Evolutionary conservation across 495 filamentous ascomycete genomes (phyloP).

Genomic region (Lasiosphaeria miniovina): DNA sequence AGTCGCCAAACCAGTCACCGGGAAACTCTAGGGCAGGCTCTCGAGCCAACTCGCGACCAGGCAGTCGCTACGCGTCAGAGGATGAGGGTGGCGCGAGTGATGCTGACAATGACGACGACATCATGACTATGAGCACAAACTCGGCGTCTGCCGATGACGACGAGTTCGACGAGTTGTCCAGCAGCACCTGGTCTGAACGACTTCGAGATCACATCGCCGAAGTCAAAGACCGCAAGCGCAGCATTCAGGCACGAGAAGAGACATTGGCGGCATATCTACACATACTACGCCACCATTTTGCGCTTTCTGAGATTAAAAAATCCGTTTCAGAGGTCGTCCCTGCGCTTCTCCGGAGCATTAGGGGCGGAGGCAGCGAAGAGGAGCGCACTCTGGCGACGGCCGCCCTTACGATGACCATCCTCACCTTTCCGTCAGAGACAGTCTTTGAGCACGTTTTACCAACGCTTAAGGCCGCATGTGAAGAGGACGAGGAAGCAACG

Average conservation of each 20-base stretch:
- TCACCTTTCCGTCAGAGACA: constrained; percentile 68
- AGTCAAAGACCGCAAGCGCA: constrained; percentile 82
- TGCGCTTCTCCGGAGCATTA: constrained; percentile 71
- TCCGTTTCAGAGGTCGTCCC: constrained; percentile 64
- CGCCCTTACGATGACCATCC: constrained; percentile 71
- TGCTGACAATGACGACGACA: constrained; percentile 43
- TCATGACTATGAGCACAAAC: constrained; percentile 33
- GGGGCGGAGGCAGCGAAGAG: constrained; percentile 64
- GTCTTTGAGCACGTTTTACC: constrained; percentile 64
- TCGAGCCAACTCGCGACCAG: constrained; percentile 50
- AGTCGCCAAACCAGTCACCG: constrained; percentile 32
- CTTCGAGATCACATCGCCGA: constrained; percentile 72
- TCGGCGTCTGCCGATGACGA: constrained; percentile 41
- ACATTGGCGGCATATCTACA: constrained; percentile 66
- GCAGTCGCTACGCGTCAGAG: constrained; percentile 66
- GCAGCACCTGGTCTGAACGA: constrained; percentile 62
- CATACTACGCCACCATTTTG: constrained; percentile 70
- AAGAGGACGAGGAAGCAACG: constrained; percentile 61
- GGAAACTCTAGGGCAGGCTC: constrained; percentile 20
- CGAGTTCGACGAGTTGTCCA: constrained; percentile 45
- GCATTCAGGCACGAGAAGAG: constrained; percentile 73
- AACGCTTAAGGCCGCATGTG: constrained; percentile 65
- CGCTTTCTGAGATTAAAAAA: constrained; percentile 60
- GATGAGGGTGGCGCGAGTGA: constrained; percentile 69
- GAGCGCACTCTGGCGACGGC: constrained; percentile 71